Conservation (phyloP, 2,329 filamentous ascomycete species). For the Aotearoamyces nothofagi region DNA sequence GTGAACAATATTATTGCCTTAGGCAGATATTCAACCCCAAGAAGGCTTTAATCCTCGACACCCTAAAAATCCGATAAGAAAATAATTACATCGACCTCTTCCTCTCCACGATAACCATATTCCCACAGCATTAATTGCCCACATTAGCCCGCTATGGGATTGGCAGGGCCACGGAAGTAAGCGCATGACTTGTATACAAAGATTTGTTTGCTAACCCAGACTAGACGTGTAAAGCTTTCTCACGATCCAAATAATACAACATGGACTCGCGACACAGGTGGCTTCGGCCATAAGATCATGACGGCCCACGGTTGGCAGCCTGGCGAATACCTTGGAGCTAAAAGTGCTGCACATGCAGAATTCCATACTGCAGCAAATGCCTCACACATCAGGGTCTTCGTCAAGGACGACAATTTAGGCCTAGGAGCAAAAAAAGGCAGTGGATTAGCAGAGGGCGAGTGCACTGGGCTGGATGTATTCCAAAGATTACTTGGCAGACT, state of each 20-base stretch:
- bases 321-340: slow-evolving; percentile 66
- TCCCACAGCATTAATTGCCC: not conserved
- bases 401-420: slow-evolving; percentile 87
- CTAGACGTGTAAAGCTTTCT: slow-evolving; percentile 50
- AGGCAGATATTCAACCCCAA: slow-evolving; percentile 1
- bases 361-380: slow-evolving; percentile 68
- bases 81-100: too few relatives aligned
- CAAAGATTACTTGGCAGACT: slow-evolving; percentile 74
- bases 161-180: slow-evolving; percentile 54
- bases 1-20: not conserved
- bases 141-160: slow-evolving; percentile 37
- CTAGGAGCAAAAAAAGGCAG: slow-evolving; percentile 68
- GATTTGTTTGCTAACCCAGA: slow-evolving; percentile 14
- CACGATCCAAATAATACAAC: slow-evolving; percentile 90
- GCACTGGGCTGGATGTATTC: slow-evolving; percentile 77
- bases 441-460: slow-evolving; percentile 48
- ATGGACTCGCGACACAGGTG: slow-evolving; percentile 71
- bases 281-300: slow-evolving; percentile 84
- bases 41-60: not conserved
- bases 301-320: slow-evolving; percentile 81
- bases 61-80: not conserved
- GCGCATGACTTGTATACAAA: slow-evolving; percentile 11
- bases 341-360: slow-evolving; percentile 58
- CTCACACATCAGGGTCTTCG: slow-evolving; percentile 67
- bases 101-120: too few relatives aligned